These are phyloP conservation scores for Circinella umbellata DNA, from an alignment of 371 early-diverging fungal genomes.

Conservation along the genomic window DNA sequence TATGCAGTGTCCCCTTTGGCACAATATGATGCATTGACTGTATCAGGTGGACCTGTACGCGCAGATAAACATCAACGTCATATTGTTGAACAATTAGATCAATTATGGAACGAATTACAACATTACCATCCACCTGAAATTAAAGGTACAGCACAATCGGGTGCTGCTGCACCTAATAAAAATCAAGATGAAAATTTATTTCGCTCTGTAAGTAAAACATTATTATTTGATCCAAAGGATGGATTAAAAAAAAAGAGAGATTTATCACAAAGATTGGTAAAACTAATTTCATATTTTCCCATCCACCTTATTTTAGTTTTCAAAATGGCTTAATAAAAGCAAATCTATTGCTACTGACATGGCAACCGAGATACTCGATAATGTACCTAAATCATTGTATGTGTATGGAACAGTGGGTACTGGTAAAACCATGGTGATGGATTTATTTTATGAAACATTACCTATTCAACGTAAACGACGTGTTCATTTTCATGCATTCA, in stretches of 20 bases:
- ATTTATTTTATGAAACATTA: constrained; percentile 85
- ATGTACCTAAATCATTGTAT: constrained; percentile 69
- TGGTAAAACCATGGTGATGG: constrained; percentile 98
- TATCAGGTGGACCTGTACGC: constrained; percentile 18
- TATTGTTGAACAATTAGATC: constrained; percentile 28
- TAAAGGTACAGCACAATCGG: background rate
- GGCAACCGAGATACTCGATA: background rate
- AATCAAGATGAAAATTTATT: constrained; percentile 11
- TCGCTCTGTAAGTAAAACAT: constrained; percentile 4
- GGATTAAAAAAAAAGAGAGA: background rate
- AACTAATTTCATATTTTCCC: too few species aligned
- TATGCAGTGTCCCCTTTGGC: constrained; percentile 18
- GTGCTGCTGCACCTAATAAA: background rate
- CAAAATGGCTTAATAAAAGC: constrained; percentile 11
- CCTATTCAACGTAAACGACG: constrained; percentile 77
- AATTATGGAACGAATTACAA: constrained; percentile 30
- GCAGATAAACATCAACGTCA: constrained; percentile 28
- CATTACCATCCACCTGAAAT: constrained; percentile 18
- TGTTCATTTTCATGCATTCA: constrained; percentile 95
- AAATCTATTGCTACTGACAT: background rate
- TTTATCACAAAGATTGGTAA: background rate
- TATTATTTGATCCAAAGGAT: background rate
- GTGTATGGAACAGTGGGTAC: constrained; percentile 86
- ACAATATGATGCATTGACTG: constrained; percentile 24
- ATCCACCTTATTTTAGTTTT: background rate